These are phyloP conservation scores for Coemansia sp. DNA, from an alignment of 192 early-diverging fungal species.

Conservation along the genomic window DNA sequence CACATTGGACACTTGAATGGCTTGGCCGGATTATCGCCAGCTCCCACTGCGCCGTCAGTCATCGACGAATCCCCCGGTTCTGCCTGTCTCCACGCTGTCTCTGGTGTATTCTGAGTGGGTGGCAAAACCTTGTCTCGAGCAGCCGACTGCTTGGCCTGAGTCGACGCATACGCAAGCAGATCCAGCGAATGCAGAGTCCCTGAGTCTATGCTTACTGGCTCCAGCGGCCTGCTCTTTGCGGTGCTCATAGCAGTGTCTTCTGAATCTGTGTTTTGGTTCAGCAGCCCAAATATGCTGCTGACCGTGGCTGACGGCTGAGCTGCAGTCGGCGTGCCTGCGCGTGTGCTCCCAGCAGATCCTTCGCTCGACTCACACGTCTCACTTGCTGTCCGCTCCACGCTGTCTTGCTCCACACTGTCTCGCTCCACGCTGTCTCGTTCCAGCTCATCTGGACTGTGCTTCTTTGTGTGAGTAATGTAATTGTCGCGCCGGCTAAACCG, in stretches of 20 bases:
- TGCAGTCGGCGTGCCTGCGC: background rate
- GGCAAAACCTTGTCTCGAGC: background rate
- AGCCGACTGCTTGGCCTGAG: background rate
- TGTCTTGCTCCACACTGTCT: background rate
- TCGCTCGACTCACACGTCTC: conserved; percentile 1
- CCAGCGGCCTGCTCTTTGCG: background rate
- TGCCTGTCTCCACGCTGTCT: background rate
- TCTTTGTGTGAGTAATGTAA: conserved; percentile 45
- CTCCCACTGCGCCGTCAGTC: background rate
- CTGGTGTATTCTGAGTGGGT: background rate
- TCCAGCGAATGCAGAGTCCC: conserved; percentile 25
- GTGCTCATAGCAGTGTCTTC: background rate
- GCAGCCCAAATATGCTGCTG: conserved; percentile 36
- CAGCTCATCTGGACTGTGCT: conserved; percentile 20
- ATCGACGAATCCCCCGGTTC: background rate
- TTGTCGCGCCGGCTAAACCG: conserved; percentile 86
- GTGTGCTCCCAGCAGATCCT: background rate
- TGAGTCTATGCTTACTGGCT: background rate
- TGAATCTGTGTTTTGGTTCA: conserved; percentile 10
- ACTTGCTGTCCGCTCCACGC: background rate
- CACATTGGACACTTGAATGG: conserved; percentile 57
- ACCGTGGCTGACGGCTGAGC: conserved; percentile 3
- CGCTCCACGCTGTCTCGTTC: background rate
- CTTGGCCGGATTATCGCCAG: conserved; percentile 33
- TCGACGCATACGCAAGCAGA: conserved; percentile 39